Evolutionary conservation across 2,329 filamentous ascomycete species (phyloP).

Genomic region (Colletotrichum sp.): DNA sequence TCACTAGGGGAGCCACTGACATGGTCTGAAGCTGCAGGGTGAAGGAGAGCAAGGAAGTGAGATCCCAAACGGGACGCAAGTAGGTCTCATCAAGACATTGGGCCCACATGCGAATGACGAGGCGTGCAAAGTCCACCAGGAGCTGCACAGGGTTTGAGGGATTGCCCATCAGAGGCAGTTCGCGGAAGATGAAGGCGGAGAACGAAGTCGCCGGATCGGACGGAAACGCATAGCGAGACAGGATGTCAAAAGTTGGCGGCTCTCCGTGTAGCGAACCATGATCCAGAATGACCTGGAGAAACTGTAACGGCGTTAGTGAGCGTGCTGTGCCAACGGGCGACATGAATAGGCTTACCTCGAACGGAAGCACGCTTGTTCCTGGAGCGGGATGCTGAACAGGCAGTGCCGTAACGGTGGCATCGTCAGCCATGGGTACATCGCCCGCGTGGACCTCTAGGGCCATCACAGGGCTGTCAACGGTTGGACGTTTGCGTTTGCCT

Average conservation of each 20-base stretch:
- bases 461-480: constrained; percentile 69
- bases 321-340: neutral
- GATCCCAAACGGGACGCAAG: constrained; percentile 67
- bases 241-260: constrained; percentile 69
- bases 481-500: constrained; percentile 72
- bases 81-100: constrained; percentile 68
- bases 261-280: constrained; percentile 61
- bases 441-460: constrained; percentile 60
- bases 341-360: constrained; percentile 44
- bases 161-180: constrained; percentile 63
- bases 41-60: constrained; percentile 69
- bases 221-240: constrained; percentile 69
- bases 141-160: constrained; percentile 56
- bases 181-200: constrained; percentile 71
- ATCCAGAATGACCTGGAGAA: constrained; percentile 68
- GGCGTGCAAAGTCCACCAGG: constrained; percentile 67
- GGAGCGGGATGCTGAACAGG: neutral
- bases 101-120: constrained; percentile 71
- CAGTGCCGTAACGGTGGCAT: constrained; percentile 8
- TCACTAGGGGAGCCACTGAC: constrained; percentile 62
- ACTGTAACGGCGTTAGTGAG: constrained; percentile 41
- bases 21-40: constrained; percentile 67
- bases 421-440: constrained; percentile 42
- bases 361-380: constrained; percentile 32
- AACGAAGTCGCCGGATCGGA: constrained; percentile 67